phyloP scores from a whole-genome alignment of 2,329 filamentous ascomycete species.

The Xylaria hypoxylon region DNA sequence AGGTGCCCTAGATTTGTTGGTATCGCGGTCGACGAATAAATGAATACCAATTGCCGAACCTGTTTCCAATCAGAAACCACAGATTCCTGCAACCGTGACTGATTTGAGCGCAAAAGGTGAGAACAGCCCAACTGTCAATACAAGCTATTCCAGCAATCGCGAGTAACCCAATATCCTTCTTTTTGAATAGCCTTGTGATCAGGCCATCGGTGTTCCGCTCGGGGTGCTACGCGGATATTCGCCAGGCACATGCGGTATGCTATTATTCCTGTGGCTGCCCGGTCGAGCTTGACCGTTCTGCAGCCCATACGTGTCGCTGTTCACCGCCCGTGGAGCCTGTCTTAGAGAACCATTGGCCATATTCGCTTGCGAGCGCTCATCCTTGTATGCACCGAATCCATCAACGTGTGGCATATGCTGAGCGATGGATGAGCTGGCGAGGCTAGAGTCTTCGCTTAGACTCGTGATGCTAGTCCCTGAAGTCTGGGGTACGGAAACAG shows the following conservation, averaged over 20 bases:
- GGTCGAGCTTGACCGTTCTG: constrained; percentile 40
- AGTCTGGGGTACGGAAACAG: constrained; percentile 34
- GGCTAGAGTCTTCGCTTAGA: constrained; percentile 42
- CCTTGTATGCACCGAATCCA: constrained; percentile 3
- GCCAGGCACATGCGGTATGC: constrained; percentile 49
- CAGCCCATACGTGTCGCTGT: constrained; percentile 27
- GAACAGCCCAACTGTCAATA: neutral
- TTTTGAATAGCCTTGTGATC: neutral
- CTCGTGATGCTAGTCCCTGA: constrained; percentile 36
- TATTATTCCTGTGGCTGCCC: constrained; percentile 40
- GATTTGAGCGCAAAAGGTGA: neutral
- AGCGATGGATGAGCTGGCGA: constrained; percentile 36
- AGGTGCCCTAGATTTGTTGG: neutral
- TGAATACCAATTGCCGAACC: neutral
- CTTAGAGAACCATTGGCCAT: constrained; percentile 41
- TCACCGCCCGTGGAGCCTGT: constrained; percentile 28
- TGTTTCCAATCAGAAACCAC: neutral
- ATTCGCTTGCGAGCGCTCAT: constrained; percentile 12
- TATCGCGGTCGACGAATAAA: neutral
- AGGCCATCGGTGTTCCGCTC: constrained; percentile 24
- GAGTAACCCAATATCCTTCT: neutral
- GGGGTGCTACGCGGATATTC: constrained; percentile 46
- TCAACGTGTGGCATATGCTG: constrained; percentile 6
- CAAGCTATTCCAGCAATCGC: neutral
- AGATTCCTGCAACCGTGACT: neutral